phyloP scores from a whole-genome alignment of 768 basidiomycete genomes.

The Lanmaoa rubissima region DNA sequence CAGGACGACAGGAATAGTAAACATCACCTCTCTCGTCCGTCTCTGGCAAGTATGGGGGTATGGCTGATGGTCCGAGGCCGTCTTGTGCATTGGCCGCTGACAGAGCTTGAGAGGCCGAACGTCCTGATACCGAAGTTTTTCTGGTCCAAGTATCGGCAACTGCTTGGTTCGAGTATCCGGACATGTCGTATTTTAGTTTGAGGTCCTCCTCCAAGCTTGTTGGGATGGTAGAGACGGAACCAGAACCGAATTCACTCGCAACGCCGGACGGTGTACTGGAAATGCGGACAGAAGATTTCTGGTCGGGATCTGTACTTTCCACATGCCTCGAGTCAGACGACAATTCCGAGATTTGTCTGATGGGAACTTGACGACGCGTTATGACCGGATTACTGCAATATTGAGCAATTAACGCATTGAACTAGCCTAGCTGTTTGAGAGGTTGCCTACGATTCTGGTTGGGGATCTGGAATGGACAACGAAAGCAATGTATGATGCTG shows the following conservation, averaged over 20 bases:
- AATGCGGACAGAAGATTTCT: slow-evolving; percentile 2
- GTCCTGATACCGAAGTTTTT: slow-evolving; percentile 4
- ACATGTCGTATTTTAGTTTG: slow-evolving; percentile 20
- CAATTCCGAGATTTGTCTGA: slow-evolving; percentile 1
- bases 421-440: not conserved
- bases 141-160: not conserved
- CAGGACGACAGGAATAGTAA: slow-evolving; percentile 62
- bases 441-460: slow-evolving; percentile 12
- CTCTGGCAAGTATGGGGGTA: slow-evolving; percentile 48
- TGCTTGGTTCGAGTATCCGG: not conserved
- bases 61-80: slow-evolving; percentile 51
- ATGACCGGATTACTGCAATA: slow-evolving; percentile 2
- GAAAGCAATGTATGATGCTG: slow-evolving; percentile 19
- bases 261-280: slow-evolving; percentile 14
- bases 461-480: slow-evolving; percentile 14
- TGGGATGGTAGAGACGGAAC: slow-evolving; percentile 3
- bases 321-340: not conserved
- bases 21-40: slow-evolving; percentile 47
- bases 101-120: slow-evolving; percentile 11
- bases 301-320: slow-evolving; percentile 1
- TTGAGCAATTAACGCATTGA: not conserved
- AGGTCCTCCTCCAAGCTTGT: slow-evolving; percentile 20
- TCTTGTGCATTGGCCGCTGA: slow-evolving; percentile 35
- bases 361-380: not conserved
- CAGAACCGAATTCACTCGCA: slow-evolving; percentile 4